Percentiles rank a stretch among this genome's conserved stretches.
phyloP scores from a whole-genome alignment of 164 flowering plant species.

The Annona squamosa region DNA sequence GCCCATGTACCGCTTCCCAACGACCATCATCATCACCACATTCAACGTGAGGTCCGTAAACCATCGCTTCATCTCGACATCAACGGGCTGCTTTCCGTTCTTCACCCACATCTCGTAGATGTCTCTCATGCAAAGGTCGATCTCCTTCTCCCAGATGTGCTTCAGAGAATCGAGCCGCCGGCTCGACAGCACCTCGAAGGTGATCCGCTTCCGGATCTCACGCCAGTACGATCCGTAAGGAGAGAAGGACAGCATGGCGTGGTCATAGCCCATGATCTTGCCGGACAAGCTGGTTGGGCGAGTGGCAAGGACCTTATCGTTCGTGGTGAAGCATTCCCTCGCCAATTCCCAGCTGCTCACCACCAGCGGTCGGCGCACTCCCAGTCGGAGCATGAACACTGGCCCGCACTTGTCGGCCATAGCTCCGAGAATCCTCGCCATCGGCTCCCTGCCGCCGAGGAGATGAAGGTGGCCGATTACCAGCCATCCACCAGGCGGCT shows the following conservation, averaged over 20 bases:
- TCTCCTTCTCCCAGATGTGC: background rate
- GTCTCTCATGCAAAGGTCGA: background rate
- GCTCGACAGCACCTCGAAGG: constrained; percentile 2
- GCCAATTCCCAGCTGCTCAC: constrained; percentile 1
- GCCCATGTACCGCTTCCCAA: constrained; percentile 1
- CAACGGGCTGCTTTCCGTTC: background rate
- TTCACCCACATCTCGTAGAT: background rate
- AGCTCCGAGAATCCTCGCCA: background rate
- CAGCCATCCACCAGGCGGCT: constrained; percentile 7
- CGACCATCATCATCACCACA: constrained; percentile 4
- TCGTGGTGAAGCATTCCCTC: constrained; percentile 13
- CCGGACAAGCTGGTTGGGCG: constrained; percentile 2
- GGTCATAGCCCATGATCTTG: constrained; percentile 5
- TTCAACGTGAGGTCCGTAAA: background rate
- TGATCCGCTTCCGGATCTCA: constrained; percentile 9
- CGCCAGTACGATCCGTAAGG: constrained; percentile 14
- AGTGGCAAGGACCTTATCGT: constrained; percentile 8
- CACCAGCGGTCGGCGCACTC: constrained; percentile 2
- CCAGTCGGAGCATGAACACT: constrained; percentile 7
- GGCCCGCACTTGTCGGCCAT: constrained; percentile 14
- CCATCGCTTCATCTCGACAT: constrained; percentile 5
- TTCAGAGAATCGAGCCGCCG: constrained; percentile 4
- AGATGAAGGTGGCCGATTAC: constrained; percentile 14
- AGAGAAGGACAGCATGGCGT: constrained; percentile 5
- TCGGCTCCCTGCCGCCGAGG: constrained; percentile 1